Evolutionary conservation across 192 early-diverging fungal genomes (phyloP), one percentile per base, ranked within the genome.

Genomic region (Coemansia sp.): DNA sequence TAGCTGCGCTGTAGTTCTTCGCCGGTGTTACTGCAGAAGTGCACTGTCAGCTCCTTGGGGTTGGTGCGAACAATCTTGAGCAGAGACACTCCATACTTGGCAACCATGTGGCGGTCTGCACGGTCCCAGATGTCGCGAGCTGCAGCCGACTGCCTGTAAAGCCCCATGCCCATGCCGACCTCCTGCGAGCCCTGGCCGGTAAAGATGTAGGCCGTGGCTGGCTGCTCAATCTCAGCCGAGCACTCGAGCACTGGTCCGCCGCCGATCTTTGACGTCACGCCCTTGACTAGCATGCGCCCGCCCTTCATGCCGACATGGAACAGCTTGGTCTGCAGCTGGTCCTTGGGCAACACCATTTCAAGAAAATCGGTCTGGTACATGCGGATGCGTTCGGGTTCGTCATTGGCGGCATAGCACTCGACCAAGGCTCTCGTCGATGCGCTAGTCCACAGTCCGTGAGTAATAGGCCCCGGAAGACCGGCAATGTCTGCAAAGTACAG

Each of bases 171-270:
- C 95, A 98, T 98, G 52, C 91, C 91, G 18, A 85, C 83, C 66
- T 93, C 87, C 72, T 98, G 95, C 58, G 95, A 95, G 53, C 93
- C 95, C 65, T 97, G 95, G 40, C 95, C 95, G 54, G 95, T 95
- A 70, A 97, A 97, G n/a, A 97, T 89, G 42, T 93, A 98, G 33
- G 91, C 87, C 32, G 93, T 93, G 38, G 80, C 72, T 26, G 92
- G 87, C 78, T 98, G 95, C 60, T 93, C 91, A 21, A 95, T 89
- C 74, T 95, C 87, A 26, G 93, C 94, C 5, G 83, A 85, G 60
- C 91, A 93, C 44, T 83, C 83, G 26, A 97, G 82, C 1, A 63
- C 56, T 8, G 43, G 40, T 0, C 64, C 72, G 27, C 87, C 87
- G 57, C 85, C 83, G 40, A 86, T 82, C 72, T 93, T 93, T 62